A percentile compares a stretch with the other conserved stretches of the same genome.
phyloP scores from a whole-genome alignment of 768 basidiomycete genomes.

The Mycena vitilis region DNA sequence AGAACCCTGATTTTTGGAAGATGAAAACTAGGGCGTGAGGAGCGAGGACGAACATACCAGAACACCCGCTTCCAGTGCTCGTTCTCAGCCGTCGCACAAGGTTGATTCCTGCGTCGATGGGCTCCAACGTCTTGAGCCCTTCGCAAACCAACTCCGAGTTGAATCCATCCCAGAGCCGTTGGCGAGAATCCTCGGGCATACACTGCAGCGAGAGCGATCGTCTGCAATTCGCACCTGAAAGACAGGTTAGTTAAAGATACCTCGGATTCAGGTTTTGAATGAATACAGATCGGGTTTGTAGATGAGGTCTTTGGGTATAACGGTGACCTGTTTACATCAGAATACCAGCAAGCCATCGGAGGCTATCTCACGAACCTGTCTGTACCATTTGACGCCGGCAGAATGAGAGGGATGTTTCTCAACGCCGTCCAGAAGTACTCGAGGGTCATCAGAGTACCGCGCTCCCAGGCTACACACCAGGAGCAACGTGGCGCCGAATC shows the following conservation, averaged over 20 bases:
- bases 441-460: constrained; percentile 68
- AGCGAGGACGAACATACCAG: constrained; percentile 43
- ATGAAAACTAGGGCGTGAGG: not conserved
- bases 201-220: constrained; percentile 47
- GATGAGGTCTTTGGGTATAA: constrained; percentile 24
- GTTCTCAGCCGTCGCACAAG: constrained; percentile 54
- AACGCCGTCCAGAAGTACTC: constrained; percentile 58
- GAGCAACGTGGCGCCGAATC: constrained; percentile 53
- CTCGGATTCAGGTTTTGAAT: no score
- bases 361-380: constrained; percentile 31
- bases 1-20: constrained; percentile 32
- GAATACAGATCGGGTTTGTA: constrained; percentile 24
- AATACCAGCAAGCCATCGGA: not conserved
- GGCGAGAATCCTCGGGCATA: constrained; percentile 55
- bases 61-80: constrained; percentile 73
- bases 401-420: constrained; percentile 45
- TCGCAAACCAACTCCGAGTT: constrained; percentile 67
- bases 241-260: no score
- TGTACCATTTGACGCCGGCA: constrained; percentile 74
- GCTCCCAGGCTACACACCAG: constrained; percentile 64
- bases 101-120: constrained; percentile 53
- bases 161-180: constrained; percentile 65
- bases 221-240: constrained; percentile 26
- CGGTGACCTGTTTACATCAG: constrained; percentile 43
- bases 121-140: constrained; percentile 71